Evolutionary conservation across 2,329 filamentous ascomycete species (phyloP).

Genomic region (Stylonectria norvegica): DNA sequence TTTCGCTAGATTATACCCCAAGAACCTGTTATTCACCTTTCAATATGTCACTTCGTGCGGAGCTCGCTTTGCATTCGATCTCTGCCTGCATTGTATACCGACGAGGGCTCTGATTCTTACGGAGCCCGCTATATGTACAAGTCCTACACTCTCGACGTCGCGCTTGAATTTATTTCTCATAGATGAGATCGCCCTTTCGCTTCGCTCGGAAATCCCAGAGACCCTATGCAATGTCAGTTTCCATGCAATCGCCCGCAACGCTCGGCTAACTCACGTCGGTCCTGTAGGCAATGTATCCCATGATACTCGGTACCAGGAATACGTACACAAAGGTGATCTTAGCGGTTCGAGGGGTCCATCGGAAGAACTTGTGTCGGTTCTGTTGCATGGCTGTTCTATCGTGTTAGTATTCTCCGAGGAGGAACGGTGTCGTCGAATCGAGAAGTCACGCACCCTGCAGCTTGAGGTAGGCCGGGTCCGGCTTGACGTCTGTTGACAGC

Average conservation of each 20-base stretch:
- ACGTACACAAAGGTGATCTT: constrained; percentile 76
- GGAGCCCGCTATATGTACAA: constrained; percentile 40
- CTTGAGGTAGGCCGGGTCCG: constrained; percentile 42
- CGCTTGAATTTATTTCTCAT: constrained; percentile 61
- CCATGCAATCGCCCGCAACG: neutral
- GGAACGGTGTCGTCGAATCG: constrained; percentile 10
- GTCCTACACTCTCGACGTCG: constrained; percentile 11
- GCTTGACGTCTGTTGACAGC: constrained; percentile 35
- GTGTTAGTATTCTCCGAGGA: constrained; percentile 21
- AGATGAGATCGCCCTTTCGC: constrained; percentile 78
- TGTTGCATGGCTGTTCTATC: constrained; percentile 66
- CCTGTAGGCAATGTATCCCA: constrained; percentile 71
- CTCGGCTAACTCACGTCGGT: constrained; percentile 69
- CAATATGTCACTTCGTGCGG: constrained; percentile 8
- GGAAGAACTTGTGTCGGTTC: constrained; percentile 91
- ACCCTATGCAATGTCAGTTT: constrained; percentile 56
- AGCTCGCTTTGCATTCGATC: constrained; percentile 5
- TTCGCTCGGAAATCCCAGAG: constrained; percentile 84
- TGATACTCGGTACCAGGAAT: constrained; percentile 64
- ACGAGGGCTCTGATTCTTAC: constrained; percentile 28
- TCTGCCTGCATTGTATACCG: constrained; percentile 16
- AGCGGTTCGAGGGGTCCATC: constrained; percentile 83
- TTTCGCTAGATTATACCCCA: constrained; percentile 29
- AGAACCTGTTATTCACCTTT: constrained; percentile 24
- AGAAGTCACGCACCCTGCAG: constrained; percentile 36